Base-by-base conservation (phyloP, 2,329 filamentous ascomycete genomes). In the Ophiocordyceps robertsii region DNA sequence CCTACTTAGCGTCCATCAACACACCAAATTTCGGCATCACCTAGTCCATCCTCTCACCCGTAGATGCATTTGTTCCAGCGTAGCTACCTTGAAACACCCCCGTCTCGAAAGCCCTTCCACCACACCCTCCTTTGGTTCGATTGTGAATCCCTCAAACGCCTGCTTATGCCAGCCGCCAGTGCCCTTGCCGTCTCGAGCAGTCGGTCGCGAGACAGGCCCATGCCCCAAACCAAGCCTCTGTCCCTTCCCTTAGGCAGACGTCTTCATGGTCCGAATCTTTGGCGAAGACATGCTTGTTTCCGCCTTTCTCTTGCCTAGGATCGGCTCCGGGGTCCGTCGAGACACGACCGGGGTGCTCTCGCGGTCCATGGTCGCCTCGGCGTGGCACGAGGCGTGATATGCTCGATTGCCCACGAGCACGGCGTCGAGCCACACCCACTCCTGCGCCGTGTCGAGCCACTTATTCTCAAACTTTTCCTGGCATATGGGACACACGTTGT, bases 341-440 rank as follows among this genome's bases (percentile, higher is more conserved):
- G 67, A 52, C 46, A 63, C 56, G 42, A 49, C 51, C 11, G 65
- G 65, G 13, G 64, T 68, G 27, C 57, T 63, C 37, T 67, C 69
- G 8, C 73, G 72, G 49, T 82, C 80, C 55, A 78, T 82, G 31
- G 75, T 82, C 29, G 85, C 83, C 63, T 95, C 90, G 16, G 78
- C 76, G 58, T 90, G 86, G 59, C 92, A 98, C 43, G 80, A 93
- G 11, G 82, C 87, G 61, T 98, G 92, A 54, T 87, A 96, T 14
- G 92, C 82, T 48, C 86, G 79, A 43, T 73, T 77, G 31, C 84
- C 84, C 29, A 93, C 77, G 49, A 82, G 75, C 40, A 84, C 71
- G 1, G 90, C 85, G 60, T 98, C 90, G 60, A 87, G 82, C 85
- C 92, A 96, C 35, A 98, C 90, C 75, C 89, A 96, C 56, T 98